Conservation (phyloP, 2,329 filamentous ascomycete genomes). For the Calonectria naviculata region DNA sequence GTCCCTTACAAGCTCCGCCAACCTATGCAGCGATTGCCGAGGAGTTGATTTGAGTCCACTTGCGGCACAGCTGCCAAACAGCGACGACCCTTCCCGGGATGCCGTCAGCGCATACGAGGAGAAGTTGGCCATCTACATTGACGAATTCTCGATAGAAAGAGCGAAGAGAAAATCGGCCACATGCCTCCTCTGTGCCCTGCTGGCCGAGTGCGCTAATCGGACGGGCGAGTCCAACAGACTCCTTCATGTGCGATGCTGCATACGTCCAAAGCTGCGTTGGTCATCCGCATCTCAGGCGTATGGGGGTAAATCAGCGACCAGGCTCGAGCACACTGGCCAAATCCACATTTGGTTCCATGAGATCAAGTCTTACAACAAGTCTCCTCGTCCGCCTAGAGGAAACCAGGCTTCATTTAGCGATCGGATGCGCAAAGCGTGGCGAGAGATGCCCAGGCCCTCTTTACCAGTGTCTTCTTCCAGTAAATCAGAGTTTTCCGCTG, state of each 20-base stretch:
- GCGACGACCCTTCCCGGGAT: not conserved
- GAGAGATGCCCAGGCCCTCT: too few species aligned
- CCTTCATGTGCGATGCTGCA: not conserved
- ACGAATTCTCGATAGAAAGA: not conserved
- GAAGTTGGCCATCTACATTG: not conserved
- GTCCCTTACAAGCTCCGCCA: not conserved
- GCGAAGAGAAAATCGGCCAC: not conserved
- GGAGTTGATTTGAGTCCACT: not conserved
- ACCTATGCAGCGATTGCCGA: not conserved
- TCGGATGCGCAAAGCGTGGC: too few species aligned
- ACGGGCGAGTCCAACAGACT: not conserved
- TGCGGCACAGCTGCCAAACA: not conserved
- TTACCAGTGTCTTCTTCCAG: too few species aligned
- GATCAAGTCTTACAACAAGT: not conserved
- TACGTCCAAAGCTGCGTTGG: not conserved
- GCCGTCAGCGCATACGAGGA: not conserved
- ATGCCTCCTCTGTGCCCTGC: not conserved
- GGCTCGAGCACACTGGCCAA: not conserved
- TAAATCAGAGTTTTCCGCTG: too few species aligned
- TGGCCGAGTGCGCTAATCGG: not conserved
- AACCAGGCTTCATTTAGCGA: too few species aligned
- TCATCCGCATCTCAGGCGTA: not conserved
- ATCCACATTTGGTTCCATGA: not conserved
- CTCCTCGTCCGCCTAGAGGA: too few species aligned
- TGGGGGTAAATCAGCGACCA: not conserved